phyloP scores from a whole-genome alignment of 495 filamentous ascomycete species.

The Penicillium atrosanguineum region DNA sequence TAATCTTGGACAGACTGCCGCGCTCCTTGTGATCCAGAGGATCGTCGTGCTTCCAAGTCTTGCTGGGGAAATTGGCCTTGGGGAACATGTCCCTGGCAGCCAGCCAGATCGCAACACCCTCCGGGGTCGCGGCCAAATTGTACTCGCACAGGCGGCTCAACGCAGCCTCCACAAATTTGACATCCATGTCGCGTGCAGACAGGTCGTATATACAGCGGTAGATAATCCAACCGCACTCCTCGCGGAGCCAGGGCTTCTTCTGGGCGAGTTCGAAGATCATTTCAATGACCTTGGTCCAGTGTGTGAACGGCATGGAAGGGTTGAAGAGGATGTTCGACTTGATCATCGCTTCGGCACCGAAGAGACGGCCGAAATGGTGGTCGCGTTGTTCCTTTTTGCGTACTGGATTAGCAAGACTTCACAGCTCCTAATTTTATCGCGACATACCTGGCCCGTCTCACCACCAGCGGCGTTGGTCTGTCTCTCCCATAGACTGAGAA shows the following conservation, averaged over 20 bases:
- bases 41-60: slow-evolving; percentile 69
- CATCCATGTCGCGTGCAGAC: slow-evolving; percentile 32
- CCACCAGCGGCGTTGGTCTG: slow-evolving; percentile 64
- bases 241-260: slow-evolving; percentile 81
- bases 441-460: slow-evolving; percentile 58
- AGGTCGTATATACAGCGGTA: slow-evolving; percentile 48
- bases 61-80: slow-evolving; percentile 57
- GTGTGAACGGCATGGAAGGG: slow-evolving; percentile 39
- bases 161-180: slow-evolving; percentile 54
- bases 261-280: slow-evolving; percentile 55
- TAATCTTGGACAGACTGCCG: slow-evolving; percentile 61
- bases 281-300: slow-evolving; percentile 60
- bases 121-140: slow-evolving; percentile 70
- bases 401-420: slow-evolving; percentile 14
- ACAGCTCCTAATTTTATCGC: neutral
- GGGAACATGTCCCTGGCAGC: slow-evolving; percentile 62
- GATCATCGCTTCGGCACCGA: slow-evolving; percentile 82
- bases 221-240: slow-evolving; percentile 78
- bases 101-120: slow-evolving; percentile 89
- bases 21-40: slow-evolving; percentile 67
- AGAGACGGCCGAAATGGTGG: slow-evolving; percentile 78
- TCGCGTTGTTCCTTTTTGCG: slow-evolving; percentile 73
- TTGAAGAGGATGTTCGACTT: slow-evolving; percentile 69
- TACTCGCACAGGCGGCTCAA: slow-evolving; percentile 59
- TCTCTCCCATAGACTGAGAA: slow-evolving; percentile 63